Base-by-base conservation (phyloP, 2,329 filamentous ascomycete genomes). In the Lasiodiplodia sp. region DNA sequence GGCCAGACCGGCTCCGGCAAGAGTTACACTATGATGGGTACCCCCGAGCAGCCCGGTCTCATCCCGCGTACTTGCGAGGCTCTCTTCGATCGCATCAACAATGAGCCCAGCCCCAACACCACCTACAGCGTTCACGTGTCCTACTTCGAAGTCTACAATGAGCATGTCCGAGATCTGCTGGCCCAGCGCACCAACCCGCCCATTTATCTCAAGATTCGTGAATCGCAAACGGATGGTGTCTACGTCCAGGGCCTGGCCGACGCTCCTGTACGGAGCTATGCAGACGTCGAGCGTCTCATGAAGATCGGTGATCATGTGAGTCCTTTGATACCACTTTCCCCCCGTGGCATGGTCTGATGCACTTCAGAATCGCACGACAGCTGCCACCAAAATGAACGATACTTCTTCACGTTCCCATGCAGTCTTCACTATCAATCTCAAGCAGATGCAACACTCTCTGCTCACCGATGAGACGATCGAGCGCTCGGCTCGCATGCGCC, bases 61-160 rank as follows among this genome's bases (percentile, higher is more conserved):
- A 99, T 99, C 72, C 96, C 96, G 8, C 88, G 94, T 63, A 99
- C 96, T 11, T 99, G 96, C 80, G 91, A 97, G 79, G 96, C 97
- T 80, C 86, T 99, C 63, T 99, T 99, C 78, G 90, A 97, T 82
- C 89, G 96, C 67, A 97, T 99, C 78, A 91, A 95, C 72, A 88
- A 89, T 53, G 90, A 92, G 72, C 91, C 96, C 75, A 92, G 92
- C 56, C 92, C 94, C 66, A 96, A 96, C 80, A 93, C 97, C 78
- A 97, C 93, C 73, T 99, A 97, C 85, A 96, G 95, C 75, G 96
- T 99, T 72, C 92, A 96, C 71, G 96, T 98, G 34, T 97, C 94
- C 3, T 99, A 99, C 83, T 98, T 99, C 76, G 96, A 99, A 79
- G 96, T 99, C 70, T 99, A 99, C 87, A 99, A 99, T 81, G 96